phyloP scores from a whole-genome alignment of 2,329 filamentous ascomycete genomes.

The Septoria linicola region DNA sequence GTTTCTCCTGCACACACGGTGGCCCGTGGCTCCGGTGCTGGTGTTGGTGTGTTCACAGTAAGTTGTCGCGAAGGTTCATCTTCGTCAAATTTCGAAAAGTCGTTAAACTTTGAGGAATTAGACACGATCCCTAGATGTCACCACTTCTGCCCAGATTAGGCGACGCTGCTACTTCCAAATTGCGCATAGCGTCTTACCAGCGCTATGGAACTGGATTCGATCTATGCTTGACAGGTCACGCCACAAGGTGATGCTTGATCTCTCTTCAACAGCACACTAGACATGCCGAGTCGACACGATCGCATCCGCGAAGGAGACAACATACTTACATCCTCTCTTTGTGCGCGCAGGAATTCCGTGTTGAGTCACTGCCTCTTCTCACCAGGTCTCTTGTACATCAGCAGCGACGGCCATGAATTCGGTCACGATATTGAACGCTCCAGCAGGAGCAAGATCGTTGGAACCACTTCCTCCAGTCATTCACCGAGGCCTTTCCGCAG shows the following conservation, averaged over 20 bases:
- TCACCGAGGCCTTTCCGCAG: conserved; percentile 27
- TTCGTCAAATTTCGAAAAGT: not conserved
- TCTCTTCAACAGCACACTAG: too few relatives aligned
- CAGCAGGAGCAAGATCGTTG: not conserved
- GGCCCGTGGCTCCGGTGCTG: too few relatives aligned
- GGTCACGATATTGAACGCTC: not conserved
- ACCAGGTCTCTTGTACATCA: not conserved
- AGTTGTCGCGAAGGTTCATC: not conserved
- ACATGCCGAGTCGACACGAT: too few relatives aligned
- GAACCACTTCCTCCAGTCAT: conserved; percentile 21
- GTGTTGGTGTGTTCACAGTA: not conserved
- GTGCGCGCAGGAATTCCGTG: too few relatives aligned
- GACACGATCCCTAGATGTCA: not conserved
- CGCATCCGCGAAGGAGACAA: too few relatives aligned
- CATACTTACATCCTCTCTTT: too few relatives aligned
- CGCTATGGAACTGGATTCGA: too few relatives aligned
- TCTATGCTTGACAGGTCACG: too few relatives aligned
- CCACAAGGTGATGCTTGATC: too few relatives aligned
- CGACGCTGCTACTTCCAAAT: not conserved
- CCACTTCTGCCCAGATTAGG: not conserved
- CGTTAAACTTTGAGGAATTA: not conserved
- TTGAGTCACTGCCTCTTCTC: too few relatives aligned
- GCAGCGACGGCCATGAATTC: not conserved
- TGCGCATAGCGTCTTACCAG: too few relatives aligned
- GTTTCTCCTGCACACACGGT: too few relatives aligned